A percentile compares a stretch with the other conserved stretches of the same genome.
These are phyloP conservation scores for Hemisphaericaspora lyxosophila DNA, from an alignment of 1,139 yeast genomes.

Conservation along the genomic window DNA sequence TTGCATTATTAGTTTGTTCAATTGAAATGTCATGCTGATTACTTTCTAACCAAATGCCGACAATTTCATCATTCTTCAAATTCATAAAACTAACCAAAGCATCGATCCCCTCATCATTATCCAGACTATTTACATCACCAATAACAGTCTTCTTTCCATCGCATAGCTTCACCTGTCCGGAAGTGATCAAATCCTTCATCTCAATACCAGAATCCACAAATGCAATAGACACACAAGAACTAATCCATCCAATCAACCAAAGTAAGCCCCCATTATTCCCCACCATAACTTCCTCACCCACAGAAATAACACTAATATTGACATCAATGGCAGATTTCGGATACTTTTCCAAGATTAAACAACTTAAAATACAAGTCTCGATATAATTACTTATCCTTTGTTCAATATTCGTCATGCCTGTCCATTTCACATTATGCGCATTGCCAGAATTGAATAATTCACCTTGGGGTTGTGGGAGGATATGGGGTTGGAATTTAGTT, in stretches of 20 bases:
- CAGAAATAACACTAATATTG: slow-evolving; percentile 63
- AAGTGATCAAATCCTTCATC: slow-evolving; percentile 71
- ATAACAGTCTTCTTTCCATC: slow-evolving; percentile 17
- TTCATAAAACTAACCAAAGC: slow-evolving; percentile 54
- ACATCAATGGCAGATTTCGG: slow-evolving; percentile 89
- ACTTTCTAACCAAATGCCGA: slow-evolving; percentile 58
- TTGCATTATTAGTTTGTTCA: slow-evolving; percentile 24
- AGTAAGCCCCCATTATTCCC: slow-evolving; percentile 33
- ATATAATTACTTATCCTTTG: slow-evolving; percentile 55
- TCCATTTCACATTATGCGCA: slow-evolving; percentile 25
- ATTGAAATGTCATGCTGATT: slow-evolving; percentile 28
- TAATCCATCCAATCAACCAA: slow-evolving; percentile 43
- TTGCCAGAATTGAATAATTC: slow-evolving; percentile 22
- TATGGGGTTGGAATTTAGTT: slow-evolving; percentile 56
- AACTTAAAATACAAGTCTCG: slow-evolving; percentile 57
- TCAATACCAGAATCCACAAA: slow-evolving; percentile 83
- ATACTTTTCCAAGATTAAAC: slow-evolving; percentile 67
- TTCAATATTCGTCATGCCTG: slow-evolving; percentile 47
- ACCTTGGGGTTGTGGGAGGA: slow-evolving; percentile 42
- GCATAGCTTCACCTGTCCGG: slow-evolving; percentile 51
- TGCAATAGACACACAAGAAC: slow-evolving; percentile 69
- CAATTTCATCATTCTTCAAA: slow-evolving; percentile 51
- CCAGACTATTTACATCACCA: slow-evolving; percentile 15
- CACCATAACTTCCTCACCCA: slow-evolving; percentile 24
- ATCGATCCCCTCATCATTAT: slow-evolving; percentile 24